Evolutionary conservation across 306 rosid species (phyloP).

Genomic region (Cucurbita moschata): DNA sequence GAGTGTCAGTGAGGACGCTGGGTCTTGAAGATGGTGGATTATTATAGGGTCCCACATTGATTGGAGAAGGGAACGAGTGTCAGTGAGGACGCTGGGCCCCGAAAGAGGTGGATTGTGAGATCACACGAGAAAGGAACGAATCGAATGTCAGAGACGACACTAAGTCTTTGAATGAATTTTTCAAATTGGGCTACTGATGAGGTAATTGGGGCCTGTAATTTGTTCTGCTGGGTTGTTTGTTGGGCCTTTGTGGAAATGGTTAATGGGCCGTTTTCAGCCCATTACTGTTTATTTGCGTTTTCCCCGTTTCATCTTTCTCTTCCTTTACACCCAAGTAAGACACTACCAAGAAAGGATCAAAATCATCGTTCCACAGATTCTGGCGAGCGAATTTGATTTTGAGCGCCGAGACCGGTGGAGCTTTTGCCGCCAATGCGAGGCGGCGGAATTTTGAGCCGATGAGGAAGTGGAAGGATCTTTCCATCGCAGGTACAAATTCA

Average conservation of each 20-base stretch:
- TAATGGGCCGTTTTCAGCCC: conserved; percentile 36
- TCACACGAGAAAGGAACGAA: too few species aligned
- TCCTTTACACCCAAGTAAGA: conserved; percentile 42
- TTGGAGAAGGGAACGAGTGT: too few species aligned
- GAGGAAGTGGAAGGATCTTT: conserved; percentile 47
- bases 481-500: conserved; percentile 36
- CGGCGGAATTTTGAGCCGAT: conserved; percentile 83
- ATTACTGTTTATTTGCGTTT: conserved; percentile 10
- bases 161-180: too few species aligned
- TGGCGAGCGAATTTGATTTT: conserved; percentile 18
- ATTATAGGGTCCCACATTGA: too few species aligned
- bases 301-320: conserved; percentile 31
- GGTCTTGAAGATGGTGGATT: too few species aligned
- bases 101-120: too few species aligned
- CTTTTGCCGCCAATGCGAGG: conserved; percentile 23
- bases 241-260: conserved; percentile 11
- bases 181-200: not conserved
- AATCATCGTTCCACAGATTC: conserved; percentile 51
- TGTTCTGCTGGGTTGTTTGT: not conserved
- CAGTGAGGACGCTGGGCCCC: too few species aligned
- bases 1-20: too few species aligned
- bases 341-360: conserved; percentile 71
- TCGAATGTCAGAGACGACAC: too few species aligned
- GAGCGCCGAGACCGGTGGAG: conserved; percentile 13
- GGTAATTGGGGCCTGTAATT: not conserved